Percentiles rank a stretch among this genome's conserved stretches.
phyloP scores from a whole-genome alignment of 2,329 filamentous ascomycete genomes.

The Colletotrichum plurivorum region DNA sequence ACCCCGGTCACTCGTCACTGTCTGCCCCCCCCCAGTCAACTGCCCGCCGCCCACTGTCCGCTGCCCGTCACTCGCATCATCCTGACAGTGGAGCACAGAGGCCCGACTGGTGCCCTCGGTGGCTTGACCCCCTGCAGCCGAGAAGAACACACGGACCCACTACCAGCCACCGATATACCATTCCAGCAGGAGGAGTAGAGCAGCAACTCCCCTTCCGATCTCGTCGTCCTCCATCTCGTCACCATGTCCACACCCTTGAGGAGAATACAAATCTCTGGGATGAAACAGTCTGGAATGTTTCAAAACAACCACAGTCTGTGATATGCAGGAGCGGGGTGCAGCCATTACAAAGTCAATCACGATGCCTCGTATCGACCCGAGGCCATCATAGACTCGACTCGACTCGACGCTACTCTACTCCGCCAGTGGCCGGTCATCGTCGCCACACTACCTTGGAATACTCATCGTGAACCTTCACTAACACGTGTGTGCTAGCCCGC shows the following conservation, averaged over 20 bases:
- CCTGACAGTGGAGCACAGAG: constrained; percentile 29
- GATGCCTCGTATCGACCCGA: not conserved
- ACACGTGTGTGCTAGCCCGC: not conserved
- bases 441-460: not conserved
- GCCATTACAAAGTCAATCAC: constrained; percentile 5
- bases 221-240: constrained; percentile 17
- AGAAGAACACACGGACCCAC: constrained; percentile 22
- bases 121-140: constrained; percentile 31
- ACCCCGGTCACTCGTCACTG: not conserved
- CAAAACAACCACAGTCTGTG: constrained; percentile 34
- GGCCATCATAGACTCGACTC: not conserved
- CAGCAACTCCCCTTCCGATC: constrained; percentile 12
- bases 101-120: constrained; percentile 23
- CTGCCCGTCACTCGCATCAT: constrained; percentile 36
- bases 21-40: constrained; percentile 16
- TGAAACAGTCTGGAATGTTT: constrained; percentile 39
- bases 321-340: constrained; percentile 10
- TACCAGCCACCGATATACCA: constrained; percentile 37
- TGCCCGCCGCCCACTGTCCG: not conserved
- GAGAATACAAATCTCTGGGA: constrained; percentile 20
- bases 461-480: not conserved
- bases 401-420: not conserved
- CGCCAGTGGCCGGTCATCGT: not conserved
- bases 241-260: constrained; percentile 9
- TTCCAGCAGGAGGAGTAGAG: not conserved